Evolutionary conservation across 2,329 filamentous ascomycete species (phyloP).

Genomic region (Anisogramma anomala): DNA sequence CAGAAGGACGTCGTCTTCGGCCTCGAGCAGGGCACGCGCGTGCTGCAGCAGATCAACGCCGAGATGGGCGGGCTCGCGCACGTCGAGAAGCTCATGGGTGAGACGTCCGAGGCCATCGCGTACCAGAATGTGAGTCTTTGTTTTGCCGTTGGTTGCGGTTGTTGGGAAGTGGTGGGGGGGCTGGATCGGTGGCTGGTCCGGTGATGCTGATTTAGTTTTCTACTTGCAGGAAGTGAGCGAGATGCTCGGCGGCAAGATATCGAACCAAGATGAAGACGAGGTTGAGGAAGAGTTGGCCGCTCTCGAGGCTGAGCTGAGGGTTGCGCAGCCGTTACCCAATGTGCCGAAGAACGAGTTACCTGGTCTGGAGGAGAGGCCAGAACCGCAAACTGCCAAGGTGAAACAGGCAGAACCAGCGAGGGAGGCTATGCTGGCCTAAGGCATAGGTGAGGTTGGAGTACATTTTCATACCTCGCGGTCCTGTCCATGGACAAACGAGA

Average conservation of each 20-base stretch:
- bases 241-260: conserved; percentile 77
- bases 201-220: background rate
- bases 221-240: conserved; percentile 70
- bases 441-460: background rate
- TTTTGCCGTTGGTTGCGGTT: too few relatives aligned
- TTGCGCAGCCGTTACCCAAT: conserved; percentile 16
- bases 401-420: conserved; percentile 17
- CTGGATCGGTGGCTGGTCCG: too few relatives aligned
- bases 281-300: conserved; percentile 90
- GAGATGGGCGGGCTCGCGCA: conserved; percentile 94
- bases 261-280: conserved; percentile 92
- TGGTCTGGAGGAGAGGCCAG: conserved; percentile 10
- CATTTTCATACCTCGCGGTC: too few relatives aligned
- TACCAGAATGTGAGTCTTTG: conserved; percentile 66
- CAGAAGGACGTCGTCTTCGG: conserved; percentile 95
- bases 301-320: conserved; percentile 51
- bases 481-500: too few relatives aligned
- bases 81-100: conserved; percentile 90
- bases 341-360: conserved; percentile 20
- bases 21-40: conserved; percentile 78
- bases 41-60: conserved; percentile 79
- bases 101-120: conserved; percentile 77
- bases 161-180: too few relatives aligned
- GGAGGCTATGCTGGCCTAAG: conserved; percentile 20
- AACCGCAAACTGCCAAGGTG: conserved; percentile 10